Base-by-base conservation (phyloP, 805 yeast species). In the Candida khao-thaluensis region DNA sequence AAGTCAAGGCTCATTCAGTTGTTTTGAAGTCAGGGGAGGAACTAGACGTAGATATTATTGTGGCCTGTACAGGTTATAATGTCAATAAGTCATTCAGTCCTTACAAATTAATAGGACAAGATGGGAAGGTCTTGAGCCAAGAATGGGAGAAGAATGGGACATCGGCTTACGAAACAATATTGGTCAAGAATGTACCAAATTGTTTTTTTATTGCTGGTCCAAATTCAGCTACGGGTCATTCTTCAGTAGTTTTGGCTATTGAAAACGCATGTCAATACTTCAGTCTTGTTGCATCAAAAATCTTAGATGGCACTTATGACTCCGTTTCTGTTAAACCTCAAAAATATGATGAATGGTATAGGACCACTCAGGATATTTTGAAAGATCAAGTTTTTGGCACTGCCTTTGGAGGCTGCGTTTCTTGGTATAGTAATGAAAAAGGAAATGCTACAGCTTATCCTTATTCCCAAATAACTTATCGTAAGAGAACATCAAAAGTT, bases 21-120 rank as follows among this genome's bases (percentile, higher is more conserved):
- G 46, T 62, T 15, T 48, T 66, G 41, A 50, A 44, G 9, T 46
- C 53, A 21, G 70, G 69, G 2, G 39, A 47, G 17, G 49, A 47
- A 24, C 17, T 64, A 8, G 50, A 57, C 28, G 68, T 64, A 11
- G 73, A 66, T 44, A 57, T 64, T 10, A 62, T 67, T 26, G 65
- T 64, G 16, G 72, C 71, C 3, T 67, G 73, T 49, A 66, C 71
- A 20, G 73, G 73, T 2, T 67, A 67, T 45, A 52, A 62, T 40
- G 15, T 66, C 14, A 11, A 30, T 15, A 46, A 48, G 30, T 43
- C 56, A 25, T 47, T 49, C 28, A 10, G 22, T 8, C 49, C 53
- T 3, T 52, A 47, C 32, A 30, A 47, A 11, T 38, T 60, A n/a
- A 39, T 42, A 12, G 72, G 71, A 11, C 42, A 49, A 10, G 44